Evolutionary conservation across 768 basidiomycete species (phyloP), one percentile per base, ranked within the genome.

Genomic region (Suillus decipiens): DNA sequence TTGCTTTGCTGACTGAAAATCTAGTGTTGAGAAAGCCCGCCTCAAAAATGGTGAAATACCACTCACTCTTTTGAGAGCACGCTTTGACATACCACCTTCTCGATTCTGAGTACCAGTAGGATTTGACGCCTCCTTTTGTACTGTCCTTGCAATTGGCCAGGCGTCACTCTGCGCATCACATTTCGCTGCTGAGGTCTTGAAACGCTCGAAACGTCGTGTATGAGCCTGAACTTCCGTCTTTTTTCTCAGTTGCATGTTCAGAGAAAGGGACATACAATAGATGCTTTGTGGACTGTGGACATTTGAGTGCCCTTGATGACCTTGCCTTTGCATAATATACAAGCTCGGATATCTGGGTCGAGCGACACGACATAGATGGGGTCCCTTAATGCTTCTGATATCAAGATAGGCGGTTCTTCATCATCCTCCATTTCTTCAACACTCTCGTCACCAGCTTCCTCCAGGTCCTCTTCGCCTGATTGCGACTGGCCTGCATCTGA

Each of bases 251-350:
- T 45, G 19, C 8, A 43, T 19, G 41, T 54, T 39, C 22, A 1
- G n/a, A 24, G 41, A 39, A 47, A 64, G 71, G 68, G 74, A 83
- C 86, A 75, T 82, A 85, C 92, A 75, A 82, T 85, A 39, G 90
- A 89, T 11, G 76, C 77, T 63, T 77, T 79, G 72, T 93, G 92
- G 15, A 82, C 73, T 62, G 80, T 75, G 41, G 82, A 77, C 85
- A 89, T 86, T 57, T 78, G 79, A 10, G 66, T 59, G 54, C 82
- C 82, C 71, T 91, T 91, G 45, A 93, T 79, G n/a, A 81, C 70
- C 71, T 90, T 93, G 43, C 86, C 86, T 12, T 88, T 90, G 73
- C 92, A 93, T 6, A 89, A 70, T 9, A 87, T 79, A 71, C 92
- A 93, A 10, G 79, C 82, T 65, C 82, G 82, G 41, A 84, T 70